Base-by-base conservation (phyloP, 2,329 filamentous ascomycete species). In the Exophiala calicioides region DNA sequence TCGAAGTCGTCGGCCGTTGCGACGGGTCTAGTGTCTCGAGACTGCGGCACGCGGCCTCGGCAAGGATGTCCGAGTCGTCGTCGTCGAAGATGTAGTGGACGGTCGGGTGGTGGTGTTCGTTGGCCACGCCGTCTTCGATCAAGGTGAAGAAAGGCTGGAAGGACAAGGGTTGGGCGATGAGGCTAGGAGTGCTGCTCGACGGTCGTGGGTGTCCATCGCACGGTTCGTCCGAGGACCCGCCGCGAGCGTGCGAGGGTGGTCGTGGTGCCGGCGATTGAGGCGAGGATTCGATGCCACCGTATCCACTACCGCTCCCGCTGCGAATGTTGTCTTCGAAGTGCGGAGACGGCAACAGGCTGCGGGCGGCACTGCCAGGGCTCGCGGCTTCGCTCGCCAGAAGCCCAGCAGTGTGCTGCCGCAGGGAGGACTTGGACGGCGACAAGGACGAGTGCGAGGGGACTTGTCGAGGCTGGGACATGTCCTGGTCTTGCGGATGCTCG, bases 51-150 rank as follows among this genome's bases (percentile, higher is more conserved):
- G 78, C 77, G 2, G 86, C 83, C 27, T 81, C 77, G 1, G 86
- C 86, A 27, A 95, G 74, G 33, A 86, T 73, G 35, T 90, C 86
- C 2, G 83, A 80, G 62, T 96, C 90, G 68, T 97, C 93, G 67
- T 97, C 90, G 58, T 81, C 81, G 72, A 98, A 97, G 62, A 97
- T 79, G 71, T 97, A 97, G 70, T 91, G 89, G 1, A 95, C 82
- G 42, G 81, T 82, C 1, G 91, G 93, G 65, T 97, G 90, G 60
- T 88, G 78, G 52, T 88, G 86, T 34, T 87, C 80, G 59, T 81
- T 78, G 6, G 80, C 84, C n/a, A 81, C 78, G 8, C 78, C 70
- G 66, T 95, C 90, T 62, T 88, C 82, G 55, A 97, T 76, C 31
- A 96, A 75, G 1, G 88, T 86, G 73, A 95, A 96, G 72, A 95